phyloP scores from a whole-genome alignment of 176 grass and related monocot genomes.

The Aegilops tauschii region DNA sequence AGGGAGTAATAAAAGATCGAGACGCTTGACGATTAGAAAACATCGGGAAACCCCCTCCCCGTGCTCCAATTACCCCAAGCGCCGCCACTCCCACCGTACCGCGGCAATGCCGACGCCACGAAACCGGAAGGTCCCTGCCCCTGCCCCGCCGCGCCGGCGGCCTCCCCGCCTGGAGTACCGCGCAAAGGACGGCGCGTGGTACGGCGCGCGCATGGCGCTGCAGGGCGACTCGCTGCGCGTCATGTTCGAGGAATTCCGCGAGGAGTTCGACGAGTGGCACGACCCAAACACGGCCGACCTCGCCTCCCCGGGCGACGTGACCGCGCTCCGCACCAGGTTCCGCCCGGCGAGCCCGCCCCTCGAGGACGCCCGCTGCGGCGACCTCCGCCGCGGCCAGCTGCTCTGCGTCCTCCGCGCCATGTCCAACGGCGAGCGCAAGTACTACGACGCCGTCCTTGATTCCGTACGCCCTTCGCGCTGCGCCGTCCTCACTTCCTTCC shows the following conservation, averaged over 20 bases:
- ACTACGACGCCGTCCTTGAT: slow-evolving; percentile 40
- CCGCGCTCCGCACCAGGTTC: slow-evolving; percentile 37
- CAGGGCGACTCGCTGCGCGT: slow-evolving; percentile 36
- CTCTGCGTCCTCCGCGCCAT: slow-evolving; percentile 42
- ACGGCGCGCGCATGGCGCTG: slow-evolving; percentile 23
- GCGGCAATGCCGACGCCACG: neutral
- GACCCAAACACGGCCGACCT: neutral
- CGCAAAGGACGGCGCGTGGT: slow-evolving; percentile 45
- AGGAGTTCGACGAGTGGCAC: slow-evolving; percentile 44
- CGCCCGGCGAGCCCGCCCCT: neutral
- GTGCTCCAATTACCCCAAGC: neutral
- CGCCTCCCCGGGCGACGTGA: neutral
- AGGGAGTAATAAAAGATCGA: too few species aligned
- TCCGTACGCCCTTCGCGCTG: slow-evolving; percentile 21
- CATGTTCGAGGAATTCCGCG: slow-evolving; percentile 41
- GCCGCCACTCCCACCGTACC: neutral
- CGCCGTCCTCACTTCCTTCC: neutral
- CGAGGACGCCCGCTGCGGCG: slow-evolving; percentile 42
- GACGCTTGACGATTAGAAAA: neutral
- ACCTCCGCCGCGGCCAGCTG: slow-evolving; percentile 17
- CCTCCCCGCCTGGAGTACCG: slow-evolving; percentile 24
- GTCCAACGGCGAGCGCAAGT: slow-evolving; percentile 7
- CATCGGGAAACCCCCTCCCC: neutral
- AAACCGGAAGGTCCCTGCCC: neutral
- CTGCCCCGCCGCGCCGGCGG: neutral